Base-by-base conservation (phyloP, 768 basidiomycete species). In the Lactarius trivialis region DNA sequence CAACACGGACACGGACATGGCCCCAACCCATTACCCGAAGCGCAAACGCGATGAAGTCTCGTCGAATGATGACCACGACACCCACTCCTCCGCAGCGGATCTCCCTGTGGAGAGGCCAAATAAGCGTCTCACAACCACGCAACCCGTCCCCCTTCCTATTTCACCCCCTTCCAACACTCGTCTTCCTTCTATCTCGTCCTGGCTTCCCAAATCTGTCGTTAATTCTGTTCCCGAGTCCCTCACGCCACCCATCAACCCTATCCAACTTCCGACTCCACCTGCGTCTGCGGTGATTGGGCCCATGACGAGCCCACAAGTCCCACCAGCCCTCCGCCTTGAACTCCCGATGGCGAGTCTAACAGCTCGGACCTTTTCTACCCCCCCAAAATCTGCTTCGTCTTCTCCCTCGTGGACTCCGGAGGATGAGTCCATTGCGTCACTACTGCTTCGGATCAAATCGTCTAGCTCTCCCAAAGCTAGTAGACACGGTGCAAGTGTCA, bases 351-450 rank as follows among this genome's bases (percentile, higher is more conserved):
- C 65, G 5, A 65, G 56, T 36, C 19, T 60, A 34, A 33, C 55
- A 14, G 2, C 41, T 33, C 54, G 55, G 33, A 51, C 30, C 34
- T 2, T 12, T 7, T 34, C 55, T 4, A 1, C 32, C 41, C 28
- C 48, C 12, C 7, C 59, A 7, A 36, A 61, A 34, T 36, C 57
- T 3, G 7, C 55, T 28, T 37, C 55, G 7, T 32, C 60, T 12
- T 66, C 66, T 24, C 65, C 65, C 7, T 52, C 66, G 26, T 67
- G 66, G 66, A 65, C 66, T 32, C 64, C 64, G 4, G 66, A 67
- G 51, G 66, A 67, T 14, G 66, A 67, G 50, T 66, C 65, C 2
- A 33, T 56, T 15, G 66, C 66, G 8, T 65, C 64, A 5, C 48
- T 67, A n/a, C 61, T 67, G 37, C 64, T 67, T 50, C 61, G 61